phyloP scores from a whole-genome alignment of 345 rosid genomes.

The Populus nigra region DNA sequence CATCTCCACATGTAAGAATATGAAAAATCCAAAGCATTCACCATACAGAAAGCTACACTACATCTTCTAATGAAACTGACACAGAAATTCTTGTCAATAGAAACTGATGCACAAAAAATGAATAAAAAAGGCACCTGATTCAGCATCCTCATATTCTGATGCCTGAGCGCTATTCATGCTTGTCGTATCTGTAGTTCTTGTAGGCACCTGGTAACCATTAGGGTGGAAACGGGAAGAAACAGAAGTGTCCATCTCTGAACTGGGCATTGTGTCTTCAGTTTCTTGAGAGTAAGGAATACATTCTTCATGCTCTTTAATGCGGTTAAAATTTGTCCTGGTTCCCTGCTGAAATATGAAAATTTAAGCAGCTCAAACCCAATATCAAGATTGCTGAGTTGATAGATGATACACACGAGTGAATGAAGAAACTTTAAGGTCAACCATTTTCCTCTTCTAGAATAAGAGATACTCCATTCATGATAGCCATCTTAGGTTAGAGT shows the following conservation, averaged over 20 bases:
- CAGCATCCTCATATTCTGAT: slow-evolving; percentile 77
- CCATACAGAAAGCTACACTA: background rate
- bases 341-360: slow-evolving; percentile 46
- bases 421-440: background rate
- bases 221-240: slow-evolving; percentile 47
- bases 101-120: slow-evolving; percentile 7
- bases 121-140: slow-evolving; percentile 60
- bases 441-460: background rate
- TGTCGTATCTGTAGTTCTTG: slow-evolving; percentile 60
- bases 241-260: slow-evolving; percentile 55
- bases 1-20: slow-evolving; percentile 17
- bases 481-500: background rate
- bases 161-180: slow-evolving; percentile 61
- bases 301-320: slow-evolving; percentile 50
- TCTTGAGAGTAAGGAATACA: slow-evolving; percentile 43
- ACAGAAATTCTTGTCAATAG: background rate
- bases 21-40: slow-evolving; percentile 4
- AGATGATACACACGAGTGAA: background rate
- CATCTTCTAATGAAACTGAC: slow-evolving; percentile 13
- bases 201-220: slow-evolving; percentile 39
- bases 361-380: background rate
- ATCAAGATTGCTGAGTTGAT: background rate
- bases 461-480: background rate
- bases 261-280: slow-evolving; percentile 38
- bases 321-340: slow-evolving; percentile 51